These are phyloP conservation scores for Tremellales sp. DNA, from an alignment of 1,284 basidiomycete genomes.

Conservation along the genomic window DNA sequence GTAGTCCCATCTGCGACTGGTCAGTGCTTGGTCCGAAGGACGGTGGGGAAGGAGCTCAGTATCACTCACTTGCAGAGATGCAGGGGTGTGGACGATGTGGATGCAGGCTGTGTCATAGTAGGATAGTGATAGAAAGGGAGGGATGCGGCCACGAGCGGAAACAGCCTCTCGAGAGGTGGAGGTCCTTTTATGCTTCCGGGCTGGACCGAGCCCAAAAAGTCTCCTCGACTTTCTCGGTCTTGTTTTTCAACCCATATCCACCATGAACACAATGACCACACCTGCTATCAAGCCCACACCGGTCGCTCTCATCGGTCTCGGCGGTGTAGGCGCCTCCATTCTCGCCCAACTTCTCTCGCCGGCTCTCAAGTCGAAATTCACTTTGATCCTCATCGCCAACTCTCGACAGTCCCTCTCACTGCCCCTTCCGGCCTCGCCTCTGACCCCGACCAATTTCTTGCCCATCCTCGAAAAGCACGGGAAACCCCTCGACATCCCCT, in stretches of 20 bases:
- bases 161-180: neutral
- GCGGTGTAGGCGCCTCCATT: conserved; percentile 82
- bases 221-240: too few species aligned
- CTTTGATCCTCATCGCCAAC: conserved; percentile 71
- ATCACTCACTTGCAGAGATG: too few species aligned
- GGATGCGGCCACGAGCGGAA: too few species aligned
- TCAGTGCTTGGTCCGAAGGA: too few species aligned
- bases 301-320: conserved; percentile 78
- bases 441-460: conserved; percentile 49
- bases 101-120: too few species aligned
- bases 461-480: conserved; percentile 45
- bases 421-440: conserved; percentile 46
- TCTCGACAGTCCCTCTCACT: conserved; percentile 65
- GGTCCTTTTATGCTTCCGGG: neutral
- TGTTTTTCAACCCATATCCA: conserved; percentile 6
- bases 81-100: too few species aligned
- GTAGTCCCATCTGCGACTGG: conserved; percentile 3
- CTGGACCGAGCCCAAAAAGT: neutral
- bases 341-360: conserved; percentile 65
- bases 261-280: conserved; percentile 19
- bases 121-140: too few species aligned
- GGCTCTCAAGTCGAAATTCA: conserved; percentile 59
- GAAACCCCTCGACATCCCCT: conserved; percentile 47
- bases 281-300: conserved; percentile 35
- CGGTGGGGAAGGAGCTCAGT: too few species aligned